A percentile compares a stretch with the other conserved stretches of the same genome.
Evolutionary conservation across 352 stramenopile species (phyloP).

Genomic region (Phytophthora foliorum): DNA sequence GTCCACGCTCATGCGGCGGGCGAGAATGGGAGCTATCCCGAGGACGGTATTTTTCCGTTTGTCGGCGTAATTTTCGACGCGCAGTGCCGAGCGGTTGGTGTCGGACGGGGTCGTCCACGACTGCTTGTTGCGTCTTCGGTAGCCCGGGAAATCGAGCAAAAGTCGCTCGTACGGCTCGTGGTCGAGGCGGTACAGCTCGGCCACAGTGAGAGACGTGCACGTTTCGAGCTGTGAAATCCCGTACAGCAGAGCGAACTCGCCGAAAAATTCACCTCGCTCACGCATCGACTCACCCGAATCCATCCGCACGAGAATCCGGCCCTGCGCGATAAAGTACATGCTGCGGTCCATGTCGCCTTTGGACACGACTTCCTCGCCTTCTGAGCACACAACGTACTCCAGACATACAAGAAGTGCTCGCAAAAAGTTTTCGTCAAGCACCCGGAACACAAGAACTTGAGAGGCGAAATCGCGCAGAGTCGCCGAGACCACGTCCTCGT

Average conservation of each 20-base stretch:
- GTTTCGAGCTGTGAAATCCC: constrained; percentile 66
- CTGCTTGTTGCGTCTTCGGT: constrained; percentile 54
- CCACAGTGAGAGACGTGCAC: constrained; percentile 60
- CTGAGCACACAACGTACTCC: constrained; percentile 70
- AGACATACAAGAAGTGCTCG: constrained; percentile 62
- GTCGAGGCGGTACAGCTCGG: constrained; percentile 80
- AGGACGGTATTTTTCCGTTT: constrained; percentile 9
- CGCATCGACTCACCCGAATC: constrained; percentile 56
- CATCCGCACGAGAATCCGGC: constrained; percentile 63
- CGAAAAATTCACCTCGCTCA: constrained; percentile 72
- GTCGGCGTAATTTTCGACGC: background rate
- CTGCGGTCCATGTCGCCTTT: constrained; percentile 57
- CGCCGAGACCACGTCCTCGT: constrained; percentile 66
- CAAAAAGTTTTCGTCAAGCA: constrained; percentile 66
- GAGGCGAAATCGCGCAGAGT: constrained; percentile 58
- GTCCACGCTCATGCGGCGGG: constrained; percentile 9
- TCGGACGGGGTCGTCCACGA: constrained; percentile 51
- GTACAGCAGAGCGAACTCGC: constrained; percentile 47
- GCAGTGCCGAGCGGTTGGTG: background rate
- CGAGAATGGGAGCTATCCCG: constrained; percentile 14
- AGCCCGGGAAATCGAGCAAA: constrained; percentile 72
- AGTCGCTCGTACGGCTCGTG: constrained; percentile 71
- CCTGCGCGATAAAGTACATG: constrained; percentile 67
- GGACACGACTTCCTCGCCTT: constrained; percentile 71
- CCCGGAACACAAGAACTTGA: constrained; percentile 62